Evolutionary conservation across 2,329 filamentous ascomycete species (phyloP).

Genomic region (Didymella glomerata): DNA sequence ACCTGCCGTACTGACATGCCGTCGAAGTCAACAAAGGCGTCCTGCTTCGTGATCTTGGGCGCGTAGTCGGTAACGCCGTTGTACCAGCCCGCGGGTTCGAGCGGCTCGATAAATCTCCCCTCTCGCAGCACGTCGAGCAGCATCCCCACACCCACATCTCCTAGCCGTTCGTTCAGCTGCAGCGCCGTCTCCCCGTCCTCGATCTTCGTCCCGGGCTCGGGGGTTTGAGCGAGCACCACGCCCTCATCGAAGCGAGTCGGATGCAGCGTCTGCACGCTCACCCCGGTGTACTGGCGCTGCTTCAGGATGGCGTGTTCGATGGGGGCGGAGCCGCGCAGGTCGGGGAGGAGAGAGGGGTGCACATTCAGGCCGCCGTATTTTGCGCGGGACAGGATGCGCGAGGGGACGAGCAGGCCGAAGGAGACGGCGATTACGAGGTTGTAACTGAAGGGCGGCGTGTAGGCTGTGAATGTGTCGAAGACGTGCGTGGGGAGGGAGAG

Average conservation of each 20-base stretch:
- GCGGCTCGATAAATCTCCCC: constrained; percentile 71
- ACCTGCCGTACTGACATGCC: constrained; percentile 65
- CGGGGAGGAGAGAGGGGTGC: constrained; percentile 88
- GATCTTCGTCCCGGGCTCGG: constrained; percentile 63
- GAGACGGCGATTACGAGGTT: constrained; percentile 92
- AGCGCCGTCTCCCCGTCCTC: constrained; percentile 59
- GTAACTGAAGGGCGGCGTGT: constrained; percentile 60
- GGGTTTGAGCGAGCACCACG: constrained; percentile 72
- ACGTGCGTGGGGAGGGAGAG: constrained; percentile 75
- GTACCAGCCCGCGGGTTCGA: constrained; percentile 51
- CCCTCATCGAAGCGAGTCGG: constrained; percentile 80
- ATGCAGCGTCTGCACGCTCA: constrained; percentile 89
- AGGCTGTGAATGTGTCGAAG: constrained; percentile 82
- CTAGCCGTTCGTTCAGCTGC: constrained; percentile 63
- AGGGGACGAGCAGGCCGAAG: constrained; percentile 89
- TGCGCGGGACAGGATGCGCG: constrained; percentile 72
- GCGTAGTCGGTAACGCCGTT: constrained; percentile 61
- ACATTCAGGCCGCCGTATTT: constrained; percentile 91
- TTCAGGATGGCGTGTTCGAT: constrained; percentile 83
- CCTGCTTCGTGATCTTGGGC: constrained; percentile 73
- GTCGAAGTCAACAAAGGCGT: constrained; percentile 69
- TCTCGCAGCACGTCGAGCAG: constrained; percentile 71
- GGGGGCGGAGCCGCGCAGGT: constrained; percentile 85
- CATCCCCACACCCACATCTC: constrained; percentile 72
- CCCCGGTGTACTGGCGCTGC: constrained; percentile 69